Base-by-base conservation (phyloP, 495 filamentous ascomycete genomes). In the Hypomontagnella submonticulosa region DNA sequence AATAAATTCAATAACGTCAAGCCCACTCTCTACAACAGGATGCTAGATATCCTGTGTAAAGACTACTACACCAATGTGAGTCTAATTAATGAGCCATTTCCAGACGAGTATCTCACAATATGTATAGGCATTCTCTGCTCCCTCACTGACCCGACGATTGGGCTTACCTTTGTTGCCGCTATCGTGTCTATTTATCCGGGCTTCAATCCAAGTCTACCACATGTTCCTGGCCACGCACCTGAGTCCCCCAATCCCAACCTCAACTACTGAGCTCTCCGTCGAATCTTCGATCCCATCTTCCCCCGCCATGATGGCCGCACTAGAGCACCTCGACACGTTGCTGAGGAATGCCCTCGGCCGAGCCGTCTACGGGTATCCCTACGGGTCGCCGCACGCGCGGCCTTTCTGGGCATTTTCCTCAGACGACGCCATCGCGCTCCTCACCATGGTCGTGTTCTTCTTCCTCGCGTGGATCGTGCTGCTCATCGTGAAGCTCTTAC, bases 1-100 rank as follows among this genome's bases (percentile, higher is more conserved):
- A 92, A 87, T 62, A 99, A 99, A 75, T 99, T 99, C 81, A 99
- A 99, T 80, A 96, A 95, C 66, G 90, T 90, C 49, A 91, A 93
- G 38, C 96, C 96, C 15, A 88, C 84, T 2, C 87, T 99, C 38
- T 98, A 99, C 71, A 83, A 84, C 11, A 87, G 92, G 30, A 97
- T 95, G 74, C 81, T 97, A 11, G 95, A 99, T 71, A 88, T 98
- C 2, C 81, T 98, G 12, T 92, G 92, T 44, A 97, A 97, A 72
- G 95, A 99, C 68, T 99, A 99, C 76, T 98, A 98, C 73, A 92
- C 93, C 2, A 93, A 97, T 72, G 88, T 89, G 75, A 77, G 84
- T 65, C 12, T 38, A 27, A 15, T 42, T 18, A 8, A 8, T 0
- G 4, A 12, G 64, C 13, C 5, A 32, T 20, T 3, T 6, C 33